Conservation (phyloP, 176 grass and related monocot genomes). For the Aegilops sharonensis region DNA sequence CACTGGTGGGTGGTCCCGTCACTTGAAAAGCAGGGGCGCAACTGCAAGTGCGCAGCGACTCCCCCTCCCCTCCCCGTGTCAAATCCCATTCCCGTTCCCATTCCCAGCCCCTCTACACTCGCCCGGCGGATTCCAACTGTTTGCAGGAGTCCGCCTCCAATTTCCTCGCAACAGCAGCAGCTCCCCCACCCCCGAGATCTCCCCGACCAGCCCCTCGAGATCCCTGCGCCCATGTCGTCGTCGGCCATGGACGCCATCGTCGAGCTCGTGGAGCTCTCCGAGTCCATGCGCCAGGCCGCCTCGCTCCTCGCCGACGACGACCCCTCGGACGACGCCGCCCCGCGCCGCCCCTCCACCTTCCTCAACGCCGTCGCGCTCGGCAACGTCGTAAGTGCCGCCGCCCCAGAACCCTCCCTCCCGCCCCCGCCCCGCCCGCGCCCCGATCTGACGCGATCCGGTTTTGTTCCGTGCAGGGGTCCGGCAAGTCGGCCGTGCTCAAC, state of each 20-base stretch:
- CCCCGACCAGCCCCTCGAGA: slow-evolving; percentile 42
- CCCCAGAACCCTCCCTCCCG: background rate
- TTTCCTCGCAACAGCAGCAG: slow-evolving; percentile 18
- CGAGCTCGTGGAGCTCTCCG: slow-evolving; percentile 76
- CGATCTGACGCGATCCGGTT: slow-evolving; percentile 37
- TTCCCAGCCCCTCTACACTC: background rate
- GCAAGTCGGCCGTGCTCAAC: slow-evolving; percentile 95
- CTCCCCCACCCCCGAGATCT: slow-evolving; percentile 45
- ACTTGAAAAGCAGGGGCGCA: slow-evolving; percentile 48
- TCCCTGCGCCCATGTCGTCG: slow-evolving; percentile 54
- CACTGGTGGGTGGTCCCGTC: slow-evolving; percentile 32
- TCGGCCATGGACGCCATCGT: slow-evolving; percentile 88
- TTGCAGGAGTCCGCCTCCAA: slow-evolving; percentile 37
- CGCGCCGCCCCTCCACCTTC: slow-evolving; percentile 77
- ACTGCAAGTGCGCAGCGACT: slow-evolving; percentile 28
- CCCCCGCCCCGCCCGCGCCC: background rate
- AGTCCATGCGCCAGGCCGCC: slow-evolving; percentile 90
- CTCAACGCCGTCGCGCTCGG: slow-evolving; percentile 91
- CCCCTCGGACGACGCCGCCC: slow-evolving; percentile 54
- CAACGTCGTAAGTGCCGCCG: slow-evolving; percentile 77
- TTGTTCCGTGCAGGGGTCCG: slow-evolving; percentile 64
- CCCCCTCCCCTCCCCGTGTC: background rate
- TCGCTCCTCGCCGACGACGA: slow-evolving; percentile 92
- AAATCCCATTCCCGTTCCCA: slow-evolving; percentile 4
- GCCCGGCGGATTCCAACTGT: slow-evolving; percentile 25